These are phyloP conservation scores for Pseudotulostoma volvatum DNA, from an alignment of 495 filamentous ascomycete species.

Conservation along the genomic window DNA sequence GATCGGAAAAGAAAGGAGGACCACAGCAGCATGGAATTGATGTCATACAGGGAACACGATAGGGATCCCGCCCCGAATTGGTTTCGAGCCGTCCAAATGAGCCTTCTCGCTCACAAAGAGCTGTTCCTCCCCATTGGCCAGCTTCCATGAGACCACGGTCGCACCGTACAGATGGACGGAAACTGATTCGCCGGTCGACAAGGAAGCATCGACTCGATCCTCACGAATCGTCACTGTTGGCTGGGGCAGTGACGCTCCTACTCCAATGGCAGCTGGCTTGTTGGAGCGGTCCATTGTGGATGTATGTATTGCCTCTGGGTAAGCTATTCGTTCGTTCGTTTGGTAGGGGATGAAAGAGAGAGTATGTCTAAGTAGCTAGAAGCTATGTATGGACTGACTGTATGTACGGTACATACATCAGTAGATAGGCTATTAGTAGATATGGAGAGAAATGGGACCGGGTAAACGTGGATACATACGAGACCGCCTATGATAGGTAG, in stretches of 20 bases:
- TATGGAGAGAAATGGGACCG: no score
- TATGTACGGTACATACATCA: no score
- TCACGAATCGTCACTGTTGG: conserved; percentile 52
- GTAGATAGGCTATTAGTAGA: no score
- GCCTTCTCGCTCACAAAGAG: conserved; percentile 76
- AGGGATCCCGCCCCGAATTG: conserved; percentile 55
- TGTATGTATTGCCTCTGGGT: no score
- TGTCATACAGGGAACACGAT: conserved; percentile 80
- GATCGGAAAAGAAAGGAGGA: not conserved
- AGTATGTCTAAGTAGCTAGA: no score
- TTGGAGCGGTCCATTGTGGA: conserved; percentile 57
- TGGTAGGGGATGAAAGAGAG: no score
- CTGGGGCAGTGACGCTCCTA: conserved; percentile 45
- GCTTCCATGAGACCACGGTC: conserved; percentile 87
- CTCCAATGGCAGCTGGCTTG: conserved; percentile 62
- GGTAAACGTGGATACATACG: no score
- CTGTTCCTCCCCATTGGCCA: conserved; percentile 61
- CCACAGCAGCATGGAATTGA: not conserved
- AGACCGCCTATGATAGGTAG: not conserved
- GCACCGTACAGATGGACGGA: conserved; percentile 80
- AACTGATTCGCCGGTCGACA: conserved; percentile 75
- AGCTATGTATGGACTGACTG: no score
- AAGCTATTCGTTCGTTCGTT: no score
- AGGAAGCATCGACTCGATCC: conserved; percentile 50
- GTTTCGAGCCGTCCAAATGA: conserved; percentile 46